These are phyloP conservation scores for Heliamphora pulchella DNA, from an alignment of 179 eudicot species.

Conservation along the genomic window DNA sequence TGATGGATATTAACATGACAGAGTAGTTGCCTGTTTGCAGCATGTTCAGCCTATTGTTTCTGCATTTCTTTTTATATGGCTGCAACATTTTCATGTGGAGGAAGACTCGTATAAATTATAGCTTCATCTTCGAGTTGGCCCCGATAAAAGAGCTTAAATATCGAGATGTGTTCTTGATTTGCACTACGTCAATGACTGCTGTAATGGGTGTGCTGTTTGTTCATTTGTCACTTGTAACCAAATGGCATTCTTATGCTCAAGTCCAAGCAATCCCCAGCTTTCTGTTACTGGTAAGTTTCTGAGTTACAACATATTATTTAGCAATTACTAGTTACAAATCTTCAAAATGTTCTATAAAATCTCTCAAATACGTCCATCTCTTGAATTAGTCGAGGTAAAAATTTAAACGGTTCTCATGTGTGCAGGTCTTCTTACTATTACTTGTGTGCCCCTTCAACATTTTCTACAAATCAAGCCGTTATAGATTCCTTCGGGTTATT, in stretches of 20 bases:
- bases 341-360: background rate
- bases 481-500: constrained; percentile 54
- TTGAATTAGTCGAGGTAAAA: too few species aligned
- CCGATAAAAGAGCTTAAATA: constrained; percentile 67
- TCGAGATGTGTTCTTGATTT: constrained; percentile 88
- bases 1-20: background rate
- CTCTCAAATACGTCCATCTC: too few species aligned
- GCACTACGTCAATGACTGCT: constrained; percentile 68
- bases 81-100: constrained; percentile 95
- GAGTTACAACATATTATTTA: background rate
- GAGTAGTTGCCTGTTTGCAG: constrained; percentile 45
- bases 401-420: too few species aligned
- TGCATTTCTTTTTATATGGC: constrained; percentile 81
- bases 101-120: constrained; percentile 71
- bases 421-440: constrained; percentile 50
- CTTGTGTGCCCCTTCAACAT: constrained; percentile 75
- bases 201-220: constrained; percentile 68
- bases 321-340: background rate
- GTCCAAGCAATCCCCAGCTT: background rate
- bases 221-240: constrained; percentile 58
- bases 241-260: constrained; percentile 31
- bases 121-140: constrained; percentile 82
- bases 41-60: constrained; percentile 79
- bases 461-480: constrained; percentile 66
- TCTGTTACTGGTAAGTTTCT: constrained; percentile 4